A percentile compares a stretch with the other conserved stretches of the same genome.
Conservation (phyloP, 2,329 filamentous ascomycete species). For the Ophiostoma triangulosporum region DNA sequence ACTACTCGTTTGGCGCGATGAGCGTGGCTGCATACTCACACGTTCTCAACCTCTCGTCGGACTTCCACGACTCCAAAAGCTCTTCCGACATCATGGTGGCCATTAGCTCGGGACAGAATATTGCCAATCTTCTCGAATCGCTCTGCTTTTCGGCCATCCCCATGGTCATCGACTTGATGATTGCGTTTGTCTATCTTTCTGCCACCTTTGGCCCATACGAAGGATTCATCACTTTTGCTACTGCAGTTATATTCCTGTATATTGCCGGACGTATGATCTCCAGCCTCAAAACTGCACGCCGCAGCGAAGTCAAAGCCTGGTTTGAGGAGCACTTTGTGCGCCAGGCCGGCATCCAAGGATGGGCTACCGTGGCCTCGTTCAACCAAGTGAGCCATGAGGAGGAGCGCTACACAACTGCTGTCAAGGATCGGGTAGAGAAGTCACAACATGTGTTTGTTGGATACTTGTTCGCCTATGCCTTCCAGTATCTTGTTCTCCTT, state of each 20-base stretch:
- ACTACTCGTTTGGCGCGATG: conserved; percentile 40
- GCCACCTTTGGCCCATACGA: conserved; percentile 46
- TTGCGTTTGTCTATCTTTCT: conserved; percentile 48
- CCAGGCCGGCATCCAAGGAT: conserved; percentile 42
- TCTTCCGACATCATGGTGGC: conserved; percentile 45
- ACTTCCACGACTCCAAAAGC: conserved; percentile 48
- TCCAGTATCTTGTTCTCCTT: conserved; percentile 50
- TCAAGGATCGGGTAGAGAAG: conserved; percentile 26
- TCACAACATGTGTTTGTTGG: conserved; percentile 28
- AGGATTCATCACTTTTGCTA: conserved; percentile 47
- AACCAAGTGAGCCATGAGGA: conserved; percentile 46
- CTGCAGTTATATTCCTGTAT: conserved; percentile 41
- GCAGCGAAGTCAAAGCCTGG: conserved; percentile 36
- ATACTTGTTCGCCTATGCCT: conserved; percentile 38
- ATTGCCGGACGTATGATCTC: conserved; percentile 39
- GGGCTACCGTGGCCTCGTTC: conserved; percentile 46
- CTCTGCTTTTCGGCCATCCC: conserved; percentile 44
- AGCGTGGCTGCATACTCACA: conserved; percentile 43
- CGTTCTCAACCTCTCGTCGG: conserved; percentile 45
- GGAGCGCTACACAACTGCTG: conserved; percentile 37
- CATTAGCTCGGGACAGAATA: conserved; percentile 38
- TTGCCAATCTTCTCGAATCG: conserved; percentile 43
- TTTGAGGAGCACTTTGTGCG: conserved; percentile 43
- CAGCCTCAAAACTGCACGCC: conserved; percentile 33
- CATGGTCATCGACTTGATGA: conserved; percentile 44